Conservation (phyloP, 306 rosid species). For the Herpetospermum pedunculosum region DNA sequence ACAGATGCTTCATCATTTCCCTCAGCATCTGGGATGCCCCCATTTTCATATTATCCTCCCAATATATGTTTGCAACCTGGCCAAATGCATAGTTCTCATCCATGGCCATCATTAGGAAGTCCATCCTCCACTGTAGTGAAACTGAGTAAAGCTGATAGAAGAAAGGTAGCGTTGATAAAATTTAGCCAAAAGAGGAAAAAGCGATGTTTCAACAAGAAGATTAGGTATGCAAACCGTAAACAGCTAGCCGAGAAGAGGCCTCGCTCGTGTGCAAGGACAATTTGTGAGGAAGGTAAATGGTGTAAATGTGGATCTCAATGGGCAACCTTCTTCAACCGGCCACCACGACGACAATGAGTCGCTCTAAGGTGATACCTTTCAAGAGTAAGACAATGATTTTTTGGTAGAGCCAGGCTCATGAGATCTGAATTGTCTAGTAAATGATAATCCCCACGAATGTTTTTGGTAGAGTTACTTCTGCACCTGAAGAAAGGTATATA, state of each 20-base stretch:
- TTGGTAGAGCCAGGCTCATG: not conserved
- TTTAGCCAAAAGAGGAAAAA: conserved; percentile 92
- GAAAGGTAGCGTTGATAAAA: conserved; percentile 90
- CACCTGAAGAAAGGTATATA: not conserved
- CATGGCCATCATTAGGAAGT: conserved; percentile 63
- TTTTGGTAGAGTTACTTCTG: not conserved
- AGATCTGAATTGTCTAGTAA: not conserved
- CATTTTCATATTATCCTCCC: conserved; percentile 59
- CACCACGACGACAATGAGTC: conserved; percentile 44
- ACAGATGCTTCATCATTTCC: conserved; percentile 57
- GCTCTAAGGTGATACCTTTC: not conserved
- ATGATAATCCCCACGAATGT: not conserved
- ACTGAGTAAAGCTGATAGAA: conserved; percentile 57
- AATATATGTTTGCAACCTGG: conserved; percentile 55
- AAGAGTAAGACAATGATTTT: not conserved
- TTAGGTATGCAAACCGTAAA: conserved; percentile 72
- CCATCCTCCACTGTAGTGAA: conserved; percentile 47
- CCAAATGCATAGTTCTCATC: conserved; percentile 46
- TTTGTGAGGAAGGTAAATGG: conserved; percentile 77
- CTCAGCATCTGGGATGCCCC: conserved; percentile 52
- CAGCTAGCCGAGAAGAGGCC: conserved; percentile 79
- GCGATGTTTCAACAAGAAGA: conserved; percentile 86
- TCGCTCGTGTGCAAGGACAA: conserved; percentile 87
- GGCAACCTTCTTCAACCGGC: conserved; percentile 58
- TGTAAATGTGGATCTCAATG: conserved; percentile 66